Evolutionary conservation across 2,329 filamentous ascomycete species (phyloP), one percentile per base, ranked within the genome.

Genomic region (Fusarium xylarioides): DNA sequence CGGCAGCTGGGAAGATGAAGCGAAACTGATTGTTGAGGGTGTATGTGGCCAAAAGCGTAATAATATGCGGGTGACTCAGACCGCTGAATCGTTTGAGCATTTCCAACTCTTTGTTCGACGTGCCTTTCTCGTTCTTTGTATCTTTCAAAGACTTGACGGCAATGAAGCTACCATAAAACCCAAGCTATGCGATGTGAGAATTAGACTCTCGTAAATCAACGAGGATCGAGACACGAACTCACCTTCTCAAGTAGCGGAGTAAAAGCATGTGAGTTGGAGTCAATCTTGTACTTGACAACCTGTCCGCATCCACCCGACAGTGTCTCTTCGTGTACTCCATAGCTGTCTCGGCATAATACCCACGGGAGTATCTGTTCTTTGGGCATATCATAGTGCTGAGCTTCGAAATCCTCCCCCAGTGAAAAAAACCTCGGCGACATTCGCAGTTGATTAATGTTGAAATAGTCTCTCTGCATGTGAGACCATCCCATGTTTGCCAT

Each of bases 101-200:
- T 35, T 26, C 9, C 18, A 52, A 19, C 30, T 52, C 49, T 35
- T 35, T 52, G 4, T 19, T 52, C 6, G 30, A 10, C 3, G 6
- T 15, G 30, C 4, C 4, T 11, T 19, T 35, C 6, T 15, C n/a
- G 1, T 3, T 11, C 2, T 2, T 14, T 15, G 12, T 11, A 1
- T 8, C 14, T 52, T 52, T 52, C 30, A 26, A 52, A 52, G 49
- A 52, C 7, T 52, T 52, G n/a, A 35, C 30, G 9, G 30, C 49
- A 5, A 52, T 18, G n/a, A 52, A 52, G n/a, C 30, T 52, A 21
- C 12, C 5, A 35, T 52, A 35, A 6, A 35, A 26, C 2, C 49
- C 49, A 15, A 21, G n/a, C 49, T 52, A 35, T 19, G 8, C 4
- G 12, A 3, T 19, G 34, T 26, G n/a, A 2, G 14, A 14, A 26